Percentiles rank a stretch among this genome's conserved stretches.
phyloP scores from a whole-genome alignment of 805 yeast genomes.

The Spathaspora sp. region DNA sequence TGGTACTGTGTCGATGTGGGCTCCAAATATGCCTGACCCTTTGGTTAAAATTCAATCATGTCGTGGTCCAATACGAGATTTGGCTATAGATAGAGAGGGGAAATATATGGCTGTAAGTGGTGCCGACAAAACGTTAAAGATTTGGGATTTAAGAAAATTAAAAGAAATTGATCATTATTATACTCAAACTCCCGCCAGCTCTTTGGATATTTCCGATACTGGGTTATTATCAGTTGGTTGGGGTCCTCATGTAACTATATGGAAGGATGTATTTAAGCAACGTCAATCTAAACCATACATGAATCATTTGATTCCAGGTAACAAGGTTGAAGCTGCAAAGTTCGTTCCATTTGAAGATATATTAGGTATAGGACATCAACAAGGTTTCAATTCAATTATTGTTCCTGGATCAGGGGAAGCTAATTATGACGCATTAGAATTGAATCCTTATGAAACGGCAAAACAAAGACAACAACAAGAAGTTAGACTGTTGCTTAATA shows the following conservation, averaged over 20 bases:
- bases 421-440: constrained; percentile 88
- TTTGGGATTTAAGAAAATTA: constrained; percentile 91
- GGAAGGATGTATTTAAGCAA: constrained; percentile 76
- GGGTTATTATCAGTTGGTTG: constrained; percentile 88
- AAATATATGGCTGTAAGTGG: constrained; percentile 92
- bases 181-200: constrained; percentile 81
- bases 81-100: constrained; percentile 90
- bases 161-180: constrained; percentile 67
- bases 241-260: constrained; percentile 92
- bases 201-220: constrained; percentile 78
- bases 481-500: constrained; percentile 80
- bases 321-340: constrained; percentile 61
- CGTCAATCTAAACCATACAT: constrained; percentile 80
- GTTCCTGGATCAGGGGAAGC: constrained; percentile 99
- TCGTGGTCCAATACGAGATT: constrained; percentile 81
- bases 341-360: constrained; percentile 96
- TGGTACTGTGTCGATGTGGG: constrained; percentile 91
- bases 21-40: constrained; percentile 84
- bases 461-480: constrained; percentile 93
- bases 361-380: constrained; percentile 81
- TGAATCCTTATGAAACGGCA: constrained; percentile 87
- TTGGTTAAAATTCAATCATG: constrained; percentile 76
- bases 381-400: constrained; percentile 79
- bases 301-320: constrained; percentile 83
- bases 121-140: constrained; percentile 75